A percentile compares a stretch with the other conserved stretches of the same genome.
These are phyloP conservation scores for Nyssa sinensis DNA, from an alignment of 148 eudicot genomes.

Conservation along the genomic window DNA sequence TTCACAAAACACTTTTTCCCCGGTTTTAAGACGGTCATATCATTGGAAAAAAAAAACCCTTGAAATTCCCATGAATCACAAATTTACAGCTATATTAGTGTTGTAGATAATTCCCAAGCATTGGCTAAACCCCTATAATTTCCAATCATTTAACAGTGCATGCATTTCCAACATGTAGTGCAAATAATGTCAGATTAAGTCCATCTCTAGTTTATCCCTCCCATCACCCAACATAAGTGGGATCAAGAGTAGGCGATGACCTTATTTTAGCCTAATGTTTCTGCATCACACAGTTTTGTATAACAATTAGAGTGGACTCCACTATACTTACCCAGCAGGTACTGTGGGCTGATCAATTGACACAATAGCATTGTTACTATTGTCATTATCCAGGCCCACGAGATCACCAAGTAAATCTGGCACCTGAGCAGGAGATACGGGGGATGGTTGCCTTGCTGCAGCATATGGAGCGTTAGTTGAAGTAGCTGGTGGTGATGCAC, in stretches of 20 bases:
- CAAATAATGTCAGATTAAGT: neutral
- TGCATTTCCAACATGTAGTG: neutral
- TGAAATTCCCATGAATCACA: no score
- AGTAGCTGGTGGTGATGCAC: conserved; percentile 69
- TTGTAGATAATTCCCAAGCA: neutral
- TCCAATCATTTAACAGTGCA: neutral
- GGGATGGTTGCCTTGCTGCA: conserved; percentile 49
- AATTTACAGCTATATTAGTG: neutral
- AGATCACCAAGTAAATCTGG: conserved; percentile 95
- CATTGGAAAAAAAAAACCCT: neutral
- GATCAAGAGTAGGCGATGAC: no score
- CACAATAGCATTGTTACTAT: conserved; percentile 50
- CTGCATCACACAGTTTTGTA: neutral
- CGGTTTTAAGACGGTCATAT: neutral
- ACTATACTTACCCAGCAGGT: conserved; percentile 60
- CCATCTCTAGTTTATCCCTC: no score
- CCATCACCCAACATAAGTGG: no score
- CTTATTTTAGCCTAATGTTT: neutral
- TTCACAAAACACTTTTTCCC: neutral
- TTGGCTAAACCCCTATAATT: neutral
- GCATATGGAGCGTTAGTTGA: conserved; percentile 43
- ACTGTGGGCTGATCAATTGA: conserved; percentile 65
- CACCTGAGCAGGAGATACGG: conserved; percentile 65
- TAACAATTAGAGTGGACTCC: neutral
- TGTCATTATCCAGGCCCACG: conserved; percentile 62